Conservation (phyloP, 805 yeast species). For the Yamadazyma endophytica region DNA sequence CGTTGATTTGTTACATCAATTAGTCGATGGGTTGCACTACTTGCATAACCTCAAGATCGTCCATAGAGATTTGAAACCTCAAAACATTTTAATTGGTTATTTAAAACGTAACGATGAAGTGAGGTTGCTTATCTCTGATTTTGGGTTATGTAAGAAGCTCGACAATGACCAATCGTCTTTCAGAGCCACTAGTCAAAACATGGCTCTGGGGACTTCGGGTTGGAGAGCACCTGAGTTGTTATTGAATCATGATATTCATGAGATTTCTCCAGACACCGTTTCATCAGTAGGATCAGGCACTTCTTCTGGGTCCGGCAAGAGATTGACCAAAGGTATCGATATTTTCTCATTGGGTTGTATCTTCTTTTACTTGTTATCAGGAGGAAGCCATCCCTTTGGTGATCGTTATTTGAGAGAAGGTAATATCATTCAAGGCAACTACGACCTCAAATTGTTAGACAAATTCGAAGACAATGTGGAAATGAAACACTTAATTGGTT, state of each 20-base stretch:
- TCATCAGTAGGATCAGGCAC: conserved; percentile 19
- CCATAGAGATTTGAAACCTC: conserved; percentile 93
- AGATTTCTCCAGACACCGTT: conserved; percentile 36
- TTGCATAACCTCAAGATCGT: conserved; percentile 87
- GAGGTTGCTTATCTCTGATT: conserved; percentile 84
- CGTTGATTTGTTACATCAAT: conserved; percentile 60
- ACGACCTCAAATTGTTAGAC: conserved; percentile 46
- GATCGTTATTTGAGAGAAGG: conserved; percentile 83
- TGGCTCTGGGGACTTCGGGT: conserved; percentile 91
- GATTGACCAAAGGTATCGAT: conserved; percentile 86
- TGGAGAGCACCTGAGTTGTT: conserved; percentile 97
- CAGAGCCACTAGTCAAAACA: conserved; percentile 85
- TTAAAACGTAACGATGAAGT: conserved; percentile 44
- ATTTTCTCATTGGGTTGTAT: conserved; percentile 94
- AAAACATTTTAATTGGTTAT: conserved; percentile 81
- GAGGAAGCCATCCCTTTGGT: conserved; percentile 95
- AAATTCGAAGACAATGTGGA: conserved; percentile 47
- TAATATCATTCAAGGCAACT: conserved; percentile 71
- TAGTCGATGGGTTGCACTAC: conserved; percentile 81
- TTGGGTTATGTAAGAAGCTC: conserved; percentile 89
- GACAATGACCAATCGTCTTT: conserved; percentile 93
- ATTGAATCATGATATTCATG: conserved; percentile 33
- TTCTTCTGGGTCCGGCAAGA: conserved; percentile 29
- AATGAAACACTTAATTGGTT: conserved; percentile 64
- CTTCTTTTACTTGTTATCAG: conserved; percentile 77